Conservation (phyloP, 306 rosid genomes). For the Glycine tomentella region DNA sequence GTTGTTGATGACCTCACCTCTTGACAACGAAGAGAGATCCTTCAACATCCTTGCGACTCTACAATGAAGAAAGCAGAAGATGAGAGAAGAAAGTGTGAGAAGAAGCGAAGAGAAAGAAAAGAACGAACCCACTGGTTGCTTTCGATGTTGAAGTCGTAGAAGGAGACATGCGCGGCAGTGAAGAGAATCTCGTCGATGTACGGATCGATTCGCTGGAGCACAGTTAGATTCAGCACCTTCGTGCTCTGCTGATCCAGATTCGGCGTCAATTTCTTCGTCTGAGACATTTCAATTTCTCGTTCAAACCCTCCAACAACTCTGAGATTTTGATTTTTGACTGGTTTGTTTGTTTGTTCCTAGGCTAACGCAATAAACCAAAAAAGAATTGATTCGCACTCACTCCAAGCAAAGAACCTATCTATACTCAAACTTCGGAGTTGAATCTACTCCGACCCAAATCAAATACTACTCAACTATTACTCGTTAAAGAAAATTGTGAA, state of each 20-base stretch:
- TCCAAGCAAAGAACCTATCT: constrained; percentile 16
- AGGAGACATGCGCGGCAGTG: constrained; percentile 93
- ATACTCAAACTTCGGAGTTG: neutral
- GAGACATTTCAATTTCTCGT: constrained; percentile 42
- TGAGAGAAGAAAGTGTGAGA: neutral
- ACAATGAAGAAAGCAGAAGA: neutral
- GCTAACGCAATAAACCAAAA: neutral
- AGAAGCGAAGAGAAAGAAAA: constrained; percentile 19
- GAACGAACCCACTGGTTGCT: constrained; percentile 85
- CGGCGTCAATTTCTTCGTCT: constrained; percentile 82
- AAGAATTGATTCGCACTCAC: constrained; percentile 27
- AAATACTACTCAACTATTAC: neutral
- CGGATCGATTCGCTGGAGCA: constrained; percentile 87
- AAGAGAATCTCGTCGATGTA: constrained; percentile 90
- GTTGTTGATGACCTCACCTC: constrained; percentile 72
- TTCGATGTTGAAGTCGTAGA: constrained; percentile 87
- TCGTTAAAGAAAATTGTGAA: too few species aligned
- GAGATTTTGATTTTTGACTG: constrained; percentile 37
- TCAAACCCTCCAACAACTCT: constrained; percentile 36
- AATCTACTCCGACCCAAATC: constrained; percentile 31
- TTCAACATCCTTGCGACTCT: constrained; percentile 98
- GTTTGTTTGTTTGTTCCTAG: neutral
- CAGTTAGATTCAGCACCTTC: constrained; percentile 87
- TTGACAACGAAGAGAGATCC: constrained; percentile 98
- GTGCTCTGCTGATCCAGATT: constrained; percentile 91